Evolutionary conservation across 495 filamentous ascomycete species (phyloP), one percentile per base, ranked within the genome.

Genomic region (Mytilinidion resinicola): DNA sequence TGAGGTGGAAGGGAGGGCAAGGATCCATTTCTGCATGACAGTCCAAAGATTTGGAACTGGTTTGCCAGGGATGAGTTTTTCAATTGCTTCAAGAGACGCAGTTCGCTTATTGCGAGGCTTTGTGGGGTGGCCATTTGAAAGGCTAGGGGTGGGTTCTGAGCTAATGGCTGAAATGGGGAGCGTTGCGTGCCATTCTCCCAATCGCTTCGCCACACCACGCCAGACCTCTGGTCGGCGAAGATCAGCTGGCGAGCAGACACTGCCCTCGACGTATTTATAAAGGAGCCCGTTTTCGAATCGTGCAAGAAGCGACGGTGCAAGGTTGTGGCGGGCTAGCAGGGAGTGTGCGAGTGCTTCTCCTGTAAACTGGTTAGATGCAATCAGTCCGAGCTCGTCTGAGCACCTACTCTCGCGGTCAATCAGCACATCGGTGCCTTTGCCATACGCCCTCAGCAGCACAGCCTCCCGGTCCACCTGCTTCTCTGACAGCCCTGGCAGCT

Each of bases 261-360:
- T 80, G 39, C 93, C 93, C 39, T 78, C 83, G 34, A 96, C 87
- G 72, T 89, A 99, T 55, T 86, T 82, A 75, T 99, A 99, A 57
- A 97, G 80, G 67, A 99, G 86, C 57, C 93, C 93, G 70, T 99
- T 99, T 56, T 91, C 79, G 78, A 99, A 99, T 57, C 91, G 88
- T 11, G 91, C 95, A 48, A 97, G 79, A 5, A 99, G 78, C 41
- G 85, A 78, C 46, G 93, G 95, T 9, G 93, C 93, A 46, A 97
- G 83, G 68, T 83, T 81, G 66, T 87, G 76, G 62, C 80, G 82
- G 69, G 90, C 88, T 49, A 97, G 83, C 34, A 93, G 78, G 49
- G 80, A 81, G 66, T 90, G 86, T 46, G 85, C 84, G 30, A 72
- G 77, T 25, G 82, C 79, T 78, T 90, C 86, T 72, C 82, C 85